Conservation (phyloP, 2,329 filamentous ascomycete species). For the Bertia moriformis region DNA sequence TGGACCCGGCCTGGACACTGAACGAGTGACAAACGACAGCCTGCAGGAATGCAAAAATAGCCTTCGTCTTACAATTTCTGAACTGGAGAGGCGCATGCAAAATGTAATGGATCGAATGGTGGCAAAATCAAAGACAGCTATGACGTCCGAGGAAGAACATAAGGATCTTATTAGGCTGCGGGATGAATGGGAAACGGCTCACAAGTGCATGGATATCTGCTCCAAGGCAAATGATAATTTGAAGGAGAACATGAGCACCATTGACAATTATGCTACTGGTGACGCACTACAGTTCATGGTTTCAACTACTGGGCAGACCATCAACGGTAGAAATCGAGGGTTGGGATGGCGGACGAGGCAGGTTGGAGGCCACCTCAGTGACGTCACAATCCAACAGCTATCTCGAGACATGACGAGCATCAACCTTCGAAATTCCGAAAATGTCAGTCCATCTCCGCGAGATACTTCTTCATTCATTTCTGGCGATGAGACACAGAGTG, state of each 20-base stretch:
- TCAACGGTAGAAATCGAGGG: constrained; percentile 2
- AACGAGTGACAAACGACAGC: neutral
- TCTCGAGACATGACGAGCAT: neutral
- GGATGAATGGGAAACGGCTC: constrained; percentile 4
- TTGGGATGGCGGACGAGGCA: constrained; percentile 2
- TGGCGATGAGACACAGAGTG: neutral
- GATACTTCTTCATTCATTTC: neutral
- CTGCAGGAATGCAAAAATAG: neutral
- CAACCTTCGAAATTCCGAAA: no score
- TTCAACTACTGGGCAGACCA: constrained; percentile 3
- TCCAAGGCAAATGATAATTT: constrained; percentile 3
- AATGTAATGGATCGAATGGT: constrained; percentile 2
- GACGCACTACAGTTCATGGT: constrained; percentile 4
- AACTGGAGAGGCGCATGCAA: neutral
- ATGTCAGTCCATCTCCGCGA: no score
- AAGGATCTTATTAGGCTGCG: constrained; percentile 3
- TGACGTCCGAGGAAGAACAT: constrained; percentile 1
- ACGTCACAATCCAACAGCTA: constrained; percentile 4
- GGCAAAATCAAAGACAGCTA: neutral
- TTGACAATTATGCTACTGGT: constrained; percentile 4
- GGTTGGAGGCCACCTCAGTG: constrained; percentile 3
- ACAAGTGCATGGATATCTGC: constrained; percentile 4
- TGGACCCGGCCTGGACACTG: neutral
- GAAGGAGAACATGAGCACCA: constrained; percentile 3
- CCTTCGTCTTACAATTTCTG: neutral